Evolutionary conservation across 345 rosid genomes (phyloP).

Genomic region (Syzygium aromaticum): DNA sequence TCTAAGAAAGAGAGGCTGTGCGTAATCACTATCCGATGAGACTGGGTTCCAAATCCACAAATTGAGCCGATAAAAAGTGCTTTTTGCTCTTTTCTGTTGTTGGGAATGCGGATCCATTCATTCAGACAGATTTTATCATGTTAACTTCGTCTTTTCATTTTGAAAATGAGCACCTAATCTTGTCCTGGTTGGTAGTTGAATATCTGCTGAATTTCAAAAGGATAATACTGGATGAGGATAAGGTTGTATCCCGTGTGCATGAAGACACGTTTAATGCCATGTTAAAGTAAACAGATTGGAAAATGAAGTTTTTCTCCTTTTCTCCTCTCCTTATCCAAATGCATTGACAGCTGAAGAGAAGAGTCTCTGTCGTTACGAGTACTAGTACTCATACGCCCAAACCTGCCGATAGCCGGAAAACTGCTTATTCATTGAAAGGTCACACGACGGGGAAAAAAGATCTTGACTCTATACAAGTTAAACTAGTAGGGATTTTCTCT

Average conservation of each 20-base stretch:
- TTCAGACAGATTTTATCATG: not conserved
- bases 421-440: slow-evolving; percentile 28
- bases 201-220: not conserved
- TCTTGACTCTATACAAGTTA: slow-evolving; percentile 33
- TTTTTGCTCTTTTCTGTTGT: not conserved
- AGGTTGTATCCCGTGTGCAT: not conserved
- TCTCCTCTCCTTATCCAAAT: not conserved
- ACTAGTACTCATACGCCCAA: not conserved
- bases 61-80: not conserved
- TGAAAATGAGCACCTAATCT: not conserved
- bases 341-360: not conserved
- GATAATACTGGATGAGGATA: not conserved
- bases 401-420: slow-evolving; percentile 4
- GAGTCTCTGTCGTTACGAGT: not conserved
- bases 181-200: not conserved
- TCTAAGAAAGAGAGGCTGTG: not conserved
- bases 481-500: slow-evolving; percentile 8
- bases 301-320: slow-evolving; percentile 19
- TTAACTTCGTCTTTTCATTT: not conserved
- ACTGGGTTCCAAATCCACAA: not conserved
- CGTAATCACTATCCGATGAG: not conserved
- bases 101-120: not conserved
- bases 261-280: not conserved
- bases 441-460: slow-evolving; percentile 11
- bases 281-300: slow-evolving; percentile 4